phyloP scores from a whole-genome alignment of 192 early-diverging fungal genomes.

The Gryganskiella cystojenkinii region DNA sequence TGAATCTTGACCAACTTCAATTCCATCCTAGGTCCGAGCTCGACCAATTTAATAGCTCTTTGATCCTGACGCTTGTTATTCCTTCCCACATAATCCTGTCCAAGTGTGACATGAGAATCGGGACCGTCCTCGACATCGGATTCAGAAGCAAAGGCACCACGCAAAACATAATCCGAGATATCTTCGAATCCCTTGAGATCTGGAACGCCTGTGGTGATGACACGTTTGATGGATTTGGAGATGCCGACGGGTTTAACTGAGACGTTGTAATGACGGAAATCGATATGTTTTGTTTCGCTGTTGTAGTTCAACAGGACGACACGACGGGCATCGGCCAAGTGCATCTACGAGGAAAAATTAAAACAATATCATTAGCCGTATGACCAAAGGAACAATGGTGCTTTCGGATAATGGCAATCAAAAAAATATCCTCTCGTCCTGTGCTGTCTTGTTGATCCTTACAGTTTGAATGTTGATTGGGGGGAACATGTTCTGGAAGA shows the following conservation, averaged over 20 bases:
- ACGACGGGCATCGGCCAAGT: constrained; percentile 86
- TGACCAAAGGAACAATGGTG: neutral
- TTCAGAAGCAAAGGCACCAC: constrained; percentile 75
- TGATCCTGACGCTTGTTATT: constrained; percentile 82
- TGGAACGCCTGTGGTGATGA: constrained; percentile 83
- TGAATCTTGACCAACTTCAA: constrained; percentile 90
- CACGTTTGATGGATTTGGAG: constrained; percentile 88
- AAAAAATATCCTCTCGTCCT: neutral
- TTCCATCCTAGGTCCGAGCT: constrained; percentile 93
- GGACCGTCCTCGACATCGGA: constrained; percentile 94
- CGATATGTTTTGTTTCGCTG: constrained; percentile 81
- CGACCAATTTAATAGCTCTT: constrained; percentile 85
- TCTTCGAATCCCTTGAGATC: constrained; percentile 85
- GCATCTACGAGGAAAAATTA: constrained; percentile 70
- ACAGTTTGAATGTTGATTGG: constrained; percentile 93
- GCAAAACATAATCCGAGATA: constrained; percentile 92
- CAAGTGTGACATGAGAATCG: constrained; percentile 85
- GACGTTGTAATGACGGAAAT: constrained; percentile 95
- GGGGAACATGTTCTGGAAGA: constrained; percentile 98
- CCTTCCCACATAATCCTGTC: constrained; percentile 84
- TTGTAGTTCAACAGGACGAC: constrained; percentile 95
- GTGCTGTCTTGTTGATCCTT: constrained; percentile 20
- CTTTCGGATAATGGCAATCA: neutral
- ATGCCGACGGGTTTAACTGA: constrained; percentile 90
- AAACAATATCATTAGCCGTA: neutral